Conservation (phyloP, 352 stramenopile species). For the Phytophthora kernoviae region DNA sequence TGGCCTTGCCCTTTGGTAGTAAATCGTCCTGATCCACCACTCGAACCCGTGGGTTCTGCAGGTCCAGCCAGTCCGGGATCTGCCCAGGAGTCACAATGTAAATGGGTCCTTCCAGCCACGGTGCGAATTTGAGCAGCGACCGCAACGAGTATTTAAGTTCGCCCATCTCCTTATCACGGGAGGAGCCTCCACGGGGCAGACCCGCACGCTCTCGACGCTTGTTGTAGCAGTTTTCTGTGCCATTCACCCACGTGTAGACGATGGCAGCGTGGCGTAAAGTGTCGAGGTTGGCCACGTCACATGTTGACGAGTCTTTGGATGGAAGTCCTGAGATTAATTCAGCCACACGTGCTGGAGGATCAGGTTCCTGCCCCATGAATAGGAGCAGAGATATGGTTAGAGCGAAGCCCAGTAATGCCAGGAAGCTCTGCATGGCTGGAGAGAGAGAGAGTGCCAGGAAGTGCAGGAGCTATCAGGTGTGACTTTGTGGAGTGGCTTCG, state of each 20-base stretch:
- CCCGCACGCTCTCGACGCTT: constrained; percentile 52
- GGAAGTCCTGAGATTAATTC: constrained; percentile 49
- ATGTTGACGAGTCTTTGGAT: constrained; percentile 37
- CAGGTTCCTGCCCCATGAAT: constrained; percentile 47
- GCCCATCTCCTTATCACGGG: constrained; percentile 83
- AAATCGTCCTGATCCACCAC: constrained; percentile 84
- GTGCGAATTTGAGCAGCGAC: constrained; percentile 78
- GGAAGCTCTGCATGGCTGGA: constrained; percentile 50
- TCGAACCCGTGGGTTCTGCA: constrained; percentile 64
- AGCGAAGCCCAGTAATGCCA: constrained; percentile 55
- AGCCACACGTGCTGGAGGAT: constrained; percentile 52
- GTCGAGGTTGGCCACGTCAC: constrained; percentile 75
- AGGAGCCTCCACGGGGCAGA: constrained; percentile 63
- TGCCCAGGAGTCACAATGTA: constrained; percentile 86
- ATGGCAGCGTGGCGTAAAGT: constrained; percentile 65
- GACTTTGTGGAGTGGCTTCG: background rate
- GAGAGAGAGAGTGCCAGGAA: constrained; percentile 2
- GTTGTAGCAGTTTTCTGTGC: constrained; percentile 82
- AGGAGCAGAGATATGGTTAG: constrained; percentile 51
- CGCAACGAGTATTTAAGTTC: constrained; percentile 89
- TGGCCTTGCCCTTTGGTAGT: constrained; percentile 58
- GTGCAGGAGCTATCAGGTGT: constrained; percentile 1
- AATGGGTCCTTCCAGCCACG: constrained; percentile 81
- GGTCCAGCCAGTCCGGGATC: constrained; percentile 82
- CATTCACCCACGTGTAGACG: constrained; percentile 90